Evolutionary conservation across 2,329 filamentous ascomycete species (phyloP), one percentile per base, ranked within the genome.

Genomic region (Cytospora chrysosperma): DNA sequence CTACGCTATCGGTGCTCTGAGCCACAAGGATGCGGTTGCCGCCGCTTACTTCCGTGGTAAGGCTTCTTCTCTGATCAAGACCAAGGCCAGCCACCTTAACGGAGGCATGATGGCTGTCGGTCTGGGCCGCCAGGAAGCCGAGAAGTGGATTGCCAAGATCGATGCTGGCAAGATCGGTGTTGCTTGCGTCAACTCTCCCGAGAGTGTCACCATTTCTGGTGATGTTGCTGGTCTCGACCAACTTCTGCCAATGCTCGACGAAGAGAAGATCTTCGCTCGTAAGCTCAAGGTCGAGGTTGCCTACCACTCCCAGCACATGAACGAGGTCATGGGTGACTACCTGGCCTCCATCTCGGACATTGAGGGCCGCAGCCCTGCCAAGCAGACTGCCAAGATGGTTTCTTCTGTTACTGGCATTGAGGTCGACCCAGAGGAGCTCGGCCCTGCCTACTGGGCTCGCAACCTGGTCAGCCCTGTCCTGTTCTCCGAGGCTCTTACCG

Each of bases 181-280:
- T 28, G 78, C 79, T 12, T 81, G 79, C 63, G 68, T 79, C 68
- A 81, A 81, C 68, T 79, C 77, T 51, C 76, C 76, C 8, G 69
- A 67, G 0, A 79, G 75, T 24, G 71, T 76, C 19, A 82, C 80
- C 0, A 65, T 82, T 3, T 80, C 79, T 6, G 79, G 80, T 0
- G 72, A 74, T 32, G 27, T 26, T 1, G 69, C 71, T 10, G 72
- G 72, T 0, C 68, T 79, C 4, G 58, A 69, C 0, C 60, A 71
- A 6, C 59, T 72, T 0, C 62, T 71, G 61, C 64, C 56, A 1
- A 37, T 71, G 2, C 62, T 75, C 0, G 66, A 70, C 1, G 68
- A 66, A 7, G 65, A 68, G 8, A 67, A 68, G 27, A 67, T 70
- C 7, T 75, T 78, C 57, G 63, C 69, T 1, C 66, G 76, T 3